Evolutionary conservation across 2,329 filamentous ascomycete species (phyloP), one percentile per base, ranked within the genome.

Genomic region (Penicillium olsonii): DNA sequence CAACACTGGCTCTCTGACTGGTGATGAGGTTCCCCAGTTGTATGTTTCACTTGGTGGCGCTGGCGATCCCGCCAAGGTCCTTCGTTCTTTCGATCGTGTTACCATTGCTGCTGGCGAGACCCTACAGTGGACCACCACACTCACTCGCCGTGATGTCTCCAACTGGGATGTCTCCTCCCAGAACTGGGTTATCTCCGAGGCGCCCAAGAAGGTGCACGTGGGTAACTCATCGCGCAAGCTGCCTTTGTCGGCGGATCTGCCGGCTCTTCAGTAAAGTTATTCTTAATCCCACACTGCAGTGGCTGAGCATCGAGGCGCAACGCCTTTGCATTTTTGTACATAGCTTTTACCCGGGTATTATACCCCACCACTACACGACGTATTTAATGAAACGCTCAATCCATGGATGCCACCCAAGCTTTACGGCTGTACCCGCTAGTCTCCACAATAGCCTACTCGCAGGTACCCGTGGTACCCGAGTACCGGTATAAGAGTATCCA

Each of bases 151-250:
- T 48, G 92, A 96, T 65, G 60, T 96, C 48, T 90, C 87, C 67
- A 94, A 91, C 75, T 96, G 92, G 92, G 89, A 96, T 59, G 75
- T 82, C 1, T 78, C 66, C 1, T 68, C 74, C n/a, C 92, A 96
- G 78, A 86, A 96, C 76, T 97, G 92, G 92, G 81, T 90, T 38
- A 75, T 85, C 45, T 76, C 74, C 24, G 61, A 73, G 18, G 76
- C 82, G 58, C 70, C 76, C 44, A 84, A 84, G 76, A 84, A 74
- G 49, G 77, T 84, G 34, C 81, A 80, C 55, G 82, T 86, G 5
- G 83, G 83, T 20, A 77, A 73, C 55, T 82, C 78, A 4, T 84
- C 80, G 50, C 75, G 83, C 59, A 83, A 79, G 48, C 66, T 85
- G 56, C 75, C 74, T 18, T 73, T 85, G 11, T 61, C 66, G 17